Evolutionary conservation across 2,329 filamentous ascomycete species (phyloP).

Genomic region (Pseudodiploospora longispora): DNA sequence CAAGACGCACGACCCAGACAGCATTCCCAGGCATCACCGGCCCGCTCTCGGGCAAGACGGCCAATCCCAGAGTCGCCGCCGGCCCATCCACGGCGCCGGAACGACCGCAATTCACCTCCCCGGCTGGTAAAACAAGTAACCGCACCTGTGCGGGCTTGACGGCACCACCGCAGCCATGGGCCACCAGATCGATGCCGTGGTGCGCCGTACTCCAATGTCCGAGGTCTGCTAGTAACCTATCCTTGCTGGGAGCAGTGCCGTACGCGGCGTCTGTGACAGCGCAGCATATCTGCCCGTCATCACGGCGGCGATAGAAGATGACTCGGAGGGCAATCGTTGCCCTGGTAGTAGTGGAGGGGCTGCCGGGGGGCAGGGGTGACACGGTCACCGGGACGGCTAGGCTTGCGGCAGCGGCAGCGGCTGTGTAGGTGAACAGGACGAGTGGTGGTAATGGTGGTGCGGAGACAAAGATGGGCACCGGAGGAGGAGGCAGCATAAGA

Average conservation of each 20-base stretch:
- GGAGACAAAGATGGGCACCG: too few relatives aligned
- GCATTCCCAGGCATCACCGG: constrained; percentile 13
- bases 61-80: background rate
- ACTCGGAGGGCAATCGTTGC: background rate
- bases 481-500: too few relatives aligned
- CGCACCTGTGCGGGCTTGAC: constrained; percentile 1
- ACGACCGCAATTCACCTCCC: background rate
- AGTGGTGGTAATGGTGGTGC: too few relatives aligned
- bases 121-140: constrained; percentile 1
- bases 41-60: background rate
- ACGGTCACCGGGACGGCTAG: too few relatives aligned
- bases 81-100: background rate
- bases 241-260: background rate
- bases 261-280: background rate
- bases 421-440: too few relatives aligned
- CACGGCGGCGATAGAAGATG: background rate
- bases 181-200: background rate
- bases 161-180: background rate
- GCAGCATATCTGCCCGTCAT: background rate
- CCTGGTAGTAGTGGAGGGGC: background rate
- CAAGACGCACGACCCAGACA: constrained; percentile 22
- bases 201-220: background rate
- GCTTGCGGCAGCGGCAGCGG: too few relatives aligned
- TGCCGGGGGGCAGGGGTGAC: background rate
- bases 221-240: background rate